Conservation (phyloP, 306 rosid species). For the Begonia masoniana region DNA sequence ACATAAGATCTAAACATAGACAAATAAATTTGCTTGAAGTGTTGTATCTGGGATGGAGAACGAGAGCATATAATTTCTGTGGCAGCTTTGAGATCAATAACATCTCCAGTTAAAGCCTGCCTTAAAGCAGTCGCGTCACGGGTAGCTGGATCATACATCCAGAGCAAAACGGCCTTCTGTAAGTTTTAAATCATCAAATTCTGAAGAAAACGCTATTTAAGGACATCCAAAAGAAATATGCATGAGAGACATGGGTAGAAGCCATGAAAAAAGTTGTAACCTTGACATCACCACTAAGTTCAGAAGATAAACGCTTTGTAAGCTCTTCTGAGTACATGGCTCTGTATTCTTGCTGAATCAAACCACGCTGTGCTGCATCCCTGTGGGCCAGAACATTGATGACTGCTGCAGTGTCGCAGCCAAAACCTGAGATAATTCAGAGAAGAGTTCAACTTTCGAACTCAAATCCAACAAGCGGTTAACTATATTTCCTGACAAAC, state of each 20-base stretch:
- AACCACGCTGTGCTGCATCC: conserved; percentile 49
- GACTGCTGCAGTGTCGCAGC: conserved; percentile 58
- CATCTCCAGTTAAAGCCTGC: conserved; percentile 23
- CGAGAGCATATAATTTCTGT: conserved; percentile 78
- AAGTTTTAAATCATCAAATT: neutral
- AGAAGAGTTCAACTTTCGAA: no score
- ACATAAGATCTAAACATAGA: conserved; percentile 27
- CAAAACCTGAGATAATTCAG: conserved; percentile 34
- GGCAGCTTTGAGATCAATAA: conserved; percentile 34
- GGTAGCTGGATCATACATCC: conserved; percentile 75
- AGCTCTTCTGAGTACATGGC: conserved; percentile 51
- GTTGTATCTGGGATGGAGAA: conserved; percentile 57
- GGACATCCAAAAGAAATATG: neutral
- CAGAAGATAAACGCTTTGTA: conserved; percentile 43
- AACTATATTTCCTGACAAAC: no score
- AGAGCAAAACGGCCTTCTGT: conserved; percentile 56
- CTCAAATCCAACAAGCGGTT: neutral
- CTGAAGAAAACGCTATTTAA: no score
- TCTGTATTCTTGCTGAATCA: conserved; percentile 57
- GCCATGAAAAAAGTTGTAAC: conserved; percentile 12
- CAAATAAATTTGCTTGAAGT: conserved; percentile 49
- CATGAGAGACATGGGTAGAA: neutral
- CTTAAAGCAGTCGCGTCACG: conserved; percentile 46
- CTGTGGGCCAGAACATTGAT: conserved; percentile 64
- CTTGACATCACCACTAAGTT: conserved; percentile 64